These are phyloP conservation scores for Paralagenidium karlingii DNA, from an alignment of 352 stramenopile genomes.

Conservation along the genomic window DNA sequence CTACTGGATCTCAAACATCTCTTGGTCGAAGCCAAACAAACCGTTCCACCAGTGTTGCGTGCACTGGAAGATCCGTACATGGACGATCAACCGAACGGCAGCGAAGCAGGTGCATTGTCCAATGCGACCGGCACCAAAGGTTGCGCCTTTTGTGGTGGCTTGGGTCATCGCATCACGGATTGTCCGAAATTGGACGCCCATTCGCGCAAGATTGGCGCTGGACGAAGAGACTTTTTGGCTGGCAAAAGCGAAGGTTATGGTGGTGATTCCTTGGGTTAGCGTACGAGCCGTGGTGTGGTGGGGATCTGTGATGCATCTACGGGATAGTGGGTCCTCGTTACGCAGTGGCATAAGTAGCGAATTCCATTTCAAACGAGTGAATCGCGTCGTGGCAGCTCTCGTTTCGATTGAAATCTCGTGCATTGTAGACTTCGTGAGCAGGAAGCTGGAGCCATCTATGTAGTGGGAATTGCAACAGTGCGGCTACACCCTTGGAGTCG, in stretches of 20 bases:
- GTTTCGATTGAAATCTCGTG: too few species aligned
- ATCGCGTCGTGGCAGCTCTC: too few species aligned
- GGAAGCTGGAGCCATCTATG: too few species aligned
- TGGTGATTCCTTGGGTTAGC: conserved; percentile 86
- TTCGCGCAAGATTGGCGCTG: conserved; percentile 89
- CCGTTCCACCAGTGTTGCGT: conserved; percentile 94
- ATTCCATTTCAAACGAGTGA: too few species aligned
- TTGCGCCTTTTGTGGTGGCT: conserved; percentile 97
- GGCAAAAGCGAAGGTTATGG: conserved; percentile 88
- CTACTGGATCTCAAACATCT: conserved; percentile 98
- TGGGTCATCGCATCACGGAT: conserved; percentile 97
- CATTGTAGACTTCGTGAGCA: too few species aligned
- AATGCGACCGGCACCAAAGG: conserved; percentile 83
- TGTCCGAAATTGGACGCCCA: conserved; percentile 99
- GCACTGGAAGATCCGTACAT: conserved; percentile 95
- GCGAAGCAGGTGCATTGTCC: conserved; percentile 21
- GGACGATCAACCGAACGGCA: conserved; percentile 26
- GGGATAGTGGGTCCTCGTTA: too few species aligned
- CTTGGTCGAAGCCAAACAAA: conserved; percentile 97
- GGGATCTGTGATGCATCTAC: too few species aligned
- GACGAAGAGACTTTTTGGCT: conserved; percentile 89
- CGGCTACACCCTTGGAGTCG: too few species aligned
- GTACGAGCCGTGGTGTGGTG: too few species aligned
- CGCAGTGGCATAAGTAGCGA: too few species aligned
- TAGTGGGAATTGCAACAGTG: too few species aligned